These are phyloP conservation scores for Fusarium keratoplasticum DNA, from an alignment of 2,329 filamentous ascomycete genomes.

Conservation along the genomic window DNA sequence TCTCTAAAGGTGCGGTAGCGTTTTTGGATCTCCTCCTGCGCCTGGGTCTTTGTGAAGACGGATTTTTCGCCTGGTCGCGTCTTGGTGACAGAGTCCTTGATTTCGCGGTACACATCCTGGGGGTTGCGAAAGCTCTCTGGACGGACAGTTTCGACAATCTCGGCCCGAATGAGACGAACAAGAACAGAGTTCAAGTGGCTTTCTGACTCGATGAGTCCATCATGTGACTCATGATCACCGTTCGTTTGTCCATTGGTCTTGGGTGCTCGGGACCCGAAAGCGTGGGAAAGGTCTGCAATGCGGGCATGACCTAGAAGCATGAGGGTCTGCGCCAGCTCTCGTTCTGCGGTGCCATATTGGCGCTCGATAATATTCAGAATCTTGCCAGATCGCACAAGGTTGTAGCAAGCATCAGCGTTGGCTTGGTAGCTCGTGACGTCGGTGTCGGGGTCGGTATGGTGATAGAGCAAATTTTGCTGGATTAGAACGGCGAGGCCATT, in stretches of 20 bases:
- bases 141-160: conserved; percentile 75
- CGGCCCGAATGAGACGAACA: conserved; percentile 69
- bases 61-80: conserved; percentile 56
- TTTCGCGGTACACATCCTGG: conserved; percentile 69
- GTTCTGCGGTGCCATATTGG: conserved; percentile 79
- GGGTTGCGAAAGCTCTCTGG: conserved; percentile 68
- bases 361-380: conserved; percentile 80
- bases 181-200: conserved; percentile 63
- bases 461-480: conserved; percentile 87
- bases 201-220: conserved; percentile 57
- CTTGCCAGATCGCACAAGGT: conserved; percentile 83
- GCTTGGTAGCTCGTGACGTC: conserved; percentile 83
- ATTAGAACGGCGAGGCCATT: conserved; percentile 86
- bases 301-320: conserved; percentile 82
- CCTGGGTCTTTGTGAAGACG: conserved; percentile 74
- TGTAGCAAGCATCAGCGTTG: conserved; percentile 83
- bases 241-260: conserved; percentile 52
- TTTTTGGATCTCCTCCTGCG: conserved; percentile 66
- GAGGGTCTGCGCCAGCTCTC: conserved; percentile 79
- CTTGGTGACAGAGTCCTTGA: conserved; percentile 72
- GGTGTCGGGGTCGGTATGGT: conserved; percentile 72
- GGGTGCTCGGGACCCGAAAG: conserved; percentile 60
- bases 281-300: conserved; percentile 75
- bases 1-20: conserved; percentile 66
- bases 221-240: conserved; percentile 46